Base-by-base conservation (phyloP, 75 land plant species). In the Adiantum capillusveneris region DNA sequence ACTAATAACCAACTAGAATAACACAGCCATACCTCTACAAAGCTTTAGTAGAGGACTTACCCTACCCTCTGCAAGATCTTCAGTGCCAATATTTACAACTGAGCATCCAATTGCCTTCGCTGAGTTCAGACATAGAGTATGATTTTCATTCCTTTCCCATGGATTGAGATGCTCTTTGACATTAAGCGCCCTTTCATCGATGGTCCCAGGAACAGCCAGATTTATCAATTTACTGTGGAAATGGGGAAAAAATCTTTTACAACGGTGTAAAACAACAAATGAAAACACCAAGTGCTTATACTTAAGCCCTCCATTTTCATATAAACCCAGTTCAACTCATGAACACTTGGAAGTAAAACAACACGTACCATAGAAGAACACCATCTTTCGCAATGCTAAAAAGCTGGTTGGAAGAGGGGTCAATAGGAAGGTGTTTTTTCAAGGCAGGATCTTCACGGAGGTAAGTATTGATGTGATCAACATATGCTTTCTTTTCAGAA, bases 81-180 rank as follows among this genome's bases (percentile, higher is more conserved):
- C 63, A 29, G 79, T 75, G 31, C 81, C 81, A 60, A 79, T 79
- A 60, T 79, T 79, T 56, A 79, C 81, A 36, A 79, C 79, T 20
- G 81, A 77, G 54, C 81, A 79, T 41, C 81, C 81, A 65, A 79
- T 79, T 6, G 81, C 81, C 57, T 75, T 79, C 17, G 81, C 79
- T 7, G 81, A 79, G 46, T 79, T 75, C 19, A 79, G 74, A 42
- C 79, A 75, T 30, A 79, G 65, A 37, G 73, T 79, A 46, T 79
- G 79, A 62, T 79, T 79, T 64, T 75, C 81, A 48, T 63, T 75
- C 37, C 70, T 76, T 57, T 79, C 81, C 81, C 81, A 79, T 9
- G 79, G 81, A 56, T 79, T 79, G 39, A 79, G 62, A n/a, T 63
- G 70, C 16, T 54, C 56, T 60, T 79, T 79, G 26, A 60, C 65